Evolutionary conservation across 305 asterid species (phyloP), one percentile per base, ranked within the genome.

Genomic region (Ilex paraguariensis): DNA sequence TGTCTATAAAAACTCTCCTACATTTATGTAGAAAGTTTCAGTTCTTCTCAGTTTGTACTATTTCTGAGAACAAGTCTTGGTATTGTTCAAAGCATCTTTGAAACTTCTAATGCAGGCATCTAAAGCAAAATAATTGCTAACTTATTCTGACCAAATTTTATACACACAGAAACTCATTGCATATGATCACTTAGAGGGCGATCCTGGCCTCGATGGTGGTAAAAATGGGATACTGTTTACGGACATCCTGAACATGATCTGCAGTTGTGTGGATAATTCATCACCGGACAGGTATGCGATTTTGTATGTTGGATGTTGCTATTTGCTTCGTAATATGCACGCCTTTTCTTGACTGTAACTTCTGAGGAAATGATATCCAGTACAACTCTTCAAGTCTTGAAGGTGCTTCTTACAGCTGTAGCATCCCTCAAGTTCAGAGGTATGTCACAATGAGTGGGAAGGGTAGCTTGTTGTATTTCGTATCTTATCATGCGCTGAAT

Each of bases 101-200:
- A 5, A 36, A 36, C 6, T 4, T 49, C 53, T n/a, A 49, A 49
- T 7, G 13, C 13, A 11, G 14, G 50, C 2, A 45, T 45, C 50
- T 45, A 45, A 45, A 45, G 50, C 50, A 45, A 7, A 13, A 13
- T n/a, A 12, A 49, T 49, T 49, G 13, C 53, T 4, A 12, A 49
- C 16, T 49, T 49, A 4, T 49, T 49, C 58, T 54, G 42, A 36
- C n/a, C 33, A 30, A 54, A 4, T 54, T 15, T 54, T n/a, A 14
- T 54, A 54, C 42, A 36, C 71, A 72, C 90, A 94, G 99, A 94
- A 94, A 94, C 99, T 94, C 80, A 91, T 88, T 36, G 98, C 87
- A 56, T 94, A 94, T 70, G 89, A 91, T 72, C 98, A 91, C 79
- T 83, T 94, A 57, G 99, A 91, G 86, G 99, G 98, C 48, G 99